Percentiles rank a stretch among this genome's conserved stretches.
phyloP scores from a whole-genome alignment of 495 filamentous ascomycete species.

The Hypoxylon fragiforme region DNA sequence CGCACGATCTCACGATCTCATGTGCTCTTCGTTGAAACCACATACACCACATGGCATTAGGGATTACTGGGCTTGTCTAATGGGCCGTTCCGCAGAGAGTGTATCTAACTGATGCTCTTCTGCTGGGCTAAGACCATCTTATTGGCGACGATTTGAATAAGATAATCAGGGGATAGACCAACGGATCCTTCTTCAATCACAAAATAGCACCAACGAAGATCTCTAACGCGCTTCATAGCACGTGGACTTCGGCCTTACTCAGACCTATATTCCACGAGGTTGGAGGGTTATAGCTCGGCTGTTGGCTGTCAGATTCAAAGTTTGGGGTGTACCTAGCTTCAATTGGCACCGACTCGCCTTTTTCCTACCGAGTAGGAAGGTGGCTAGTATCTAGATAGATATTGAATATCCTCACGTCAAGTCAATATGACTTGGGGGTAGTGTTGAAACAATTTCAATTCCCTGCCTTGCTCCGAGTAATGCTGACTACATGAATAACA shows the following conservation, averaged over 20 bases:
- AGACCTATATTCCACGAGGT: neutral
- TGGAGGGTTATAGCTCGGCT: too few relatives aligned
- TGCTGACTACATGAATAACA: constrained; percentile 27
- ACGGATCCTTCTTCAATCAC: neutral
- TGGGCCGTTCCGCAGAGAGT: too few relatives aligned
- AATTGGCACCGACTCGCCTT: too few relatives aligned
- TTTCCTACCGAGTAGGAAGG: too few relatives aligned
- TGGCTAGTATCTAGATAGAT: neutral
- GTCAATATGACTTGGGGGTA: neutral
- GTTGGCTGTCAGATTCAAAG: too few relatives aligned
- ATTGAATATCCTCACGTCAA: neutral
- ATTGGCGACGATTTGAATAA: neutral
- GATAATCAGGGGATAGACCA: neutral
- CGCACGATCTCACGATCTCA: neutral
- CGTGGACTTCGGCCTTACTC: neutral
- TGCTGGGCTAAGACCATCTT: too few relatives aligned
- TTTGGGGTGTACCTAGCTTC: too few relatives aligned
- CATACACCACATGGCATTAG: neutral
- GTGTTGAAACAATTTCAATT: constrained; percentile 27
- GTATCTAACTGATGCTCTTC: too few relatives aligned
- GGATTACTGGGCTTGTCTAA: neutral
- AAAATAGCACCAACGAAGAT: neutral
- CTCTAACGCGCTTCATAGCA: neutral
- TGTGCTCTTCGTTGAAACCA: neutral
- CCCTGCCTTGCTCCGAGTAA: constrained; percentile 19